These are phyloP conservation scores for Alternaria consortialis DNA, from an alignment of 2,329 filamentous ascomycete genomes.

Conservation along the genomic window DNA sequence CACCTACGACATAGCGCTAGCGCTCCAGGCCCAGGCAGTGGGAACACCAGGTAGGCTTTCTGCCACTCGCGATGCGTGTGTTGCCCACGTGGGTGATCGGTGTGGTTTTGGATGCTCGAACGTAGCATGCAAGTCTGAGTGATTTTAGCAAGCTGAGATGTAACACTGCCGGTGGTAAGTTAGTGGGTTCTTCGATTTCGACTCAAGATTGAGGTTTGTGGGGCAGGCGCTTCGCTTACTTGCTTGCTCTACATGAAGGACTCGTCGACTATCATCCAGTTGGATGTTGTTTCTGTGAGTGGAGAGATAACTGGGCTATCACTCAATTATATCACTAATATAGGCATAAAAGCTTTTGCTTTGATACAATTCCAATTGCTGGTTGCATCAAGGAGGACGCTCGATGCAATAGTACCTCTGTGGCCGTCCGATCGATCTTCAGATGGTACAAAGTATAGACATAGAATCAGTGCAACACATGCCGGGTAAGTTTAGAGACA, in stretches of 20 bases:
- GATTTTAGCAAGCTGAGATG: not conserved
- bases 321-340: not conserved
- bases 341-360: not conserved
- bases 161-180: not conserved
- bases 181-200: not conserved
- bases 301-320: not conserved
- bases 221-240: slow-evolving; percentile 1
- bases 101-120: not conserved
- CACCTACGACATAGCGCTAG: slow-evolving; percentile 4
- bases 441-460: not conserved
- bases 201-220: slow-evolving; percentile 9
- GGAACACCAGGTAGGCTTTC: not conserved
- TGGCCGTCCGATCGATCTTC: not conserved
- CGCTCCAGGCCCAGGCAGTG: not conserved
- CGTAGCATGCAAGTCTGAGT: not conserved
- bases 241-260: not conserved
- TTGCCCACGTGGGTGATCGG: slow-evolving; percentile 13
- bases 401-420: not conserved
- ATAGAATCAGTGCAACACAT: not conserved
- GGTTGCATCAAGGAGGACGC: not conserved
- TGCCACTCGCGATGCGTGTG: slow-evolving; percentile 5
- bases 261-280: not conserved
- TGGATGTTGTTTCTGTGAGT: not conserved
- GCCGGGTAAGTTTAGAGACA: not conserved
- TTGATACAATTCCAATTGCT: not conserved